phyloP scores from a whole-genome alignment of 352 stramenopile species.

The Globisporangium irregulare region DNA sequence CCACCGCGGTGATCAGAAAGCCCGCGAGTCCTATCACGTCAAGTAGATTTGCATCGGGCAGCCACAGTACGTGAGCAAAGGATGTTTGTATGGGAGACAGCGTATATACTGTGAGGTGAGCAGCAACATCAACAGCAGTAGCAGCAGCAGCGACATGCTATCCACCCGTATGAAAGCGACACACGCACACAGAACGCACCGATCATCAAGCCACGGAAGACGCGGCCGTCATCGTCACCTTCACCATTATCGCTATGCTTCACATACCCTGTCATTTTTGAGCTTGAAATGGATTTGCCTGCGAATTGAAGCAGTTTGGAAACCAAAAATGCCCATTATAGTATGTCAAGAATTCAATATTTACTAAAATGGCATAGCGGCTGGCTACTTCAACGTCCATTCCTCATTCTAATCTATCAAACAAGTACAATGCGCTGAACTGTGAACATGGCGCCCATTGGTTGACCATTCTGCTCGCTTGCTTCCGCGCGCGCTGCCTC shows the following conservation, averaged over 20 bases:
- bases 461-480: neutral
- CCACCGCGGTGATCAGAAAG: conserved; percentile 8
- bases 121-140: neutral
- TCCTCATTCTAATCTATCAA: neutral
- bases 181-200: neutral
- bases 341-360: neutral
- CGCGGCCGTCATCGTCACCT: neutral
- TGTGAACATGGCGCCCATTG: neutral
- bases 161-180: neutral
- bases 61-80: neutral
- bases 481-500: neutral
- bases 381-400: neutral
- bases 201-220: conserved; percentile 5
- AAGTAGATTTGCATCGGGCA: neutral
- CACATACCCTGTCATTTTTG: neutral
- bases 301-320: neutral
- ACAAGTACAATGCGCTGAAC: neutral
- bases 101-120: too few relatives aligned
- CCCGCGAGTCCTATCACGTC: conserved; percentile 1
- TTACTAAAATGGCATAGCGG: neutral
- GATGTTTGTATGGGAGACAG: neutral
- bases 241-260: neutral
- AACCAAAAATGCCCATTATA: neutral
- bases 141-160: neutral
- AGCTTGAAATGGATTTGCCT: neutral